These are phyloP conservation scores for Penicillium manginii DNA, from an alignment of 495 filamentous ascomycete species.

Conservation along the genomic window DNA sequence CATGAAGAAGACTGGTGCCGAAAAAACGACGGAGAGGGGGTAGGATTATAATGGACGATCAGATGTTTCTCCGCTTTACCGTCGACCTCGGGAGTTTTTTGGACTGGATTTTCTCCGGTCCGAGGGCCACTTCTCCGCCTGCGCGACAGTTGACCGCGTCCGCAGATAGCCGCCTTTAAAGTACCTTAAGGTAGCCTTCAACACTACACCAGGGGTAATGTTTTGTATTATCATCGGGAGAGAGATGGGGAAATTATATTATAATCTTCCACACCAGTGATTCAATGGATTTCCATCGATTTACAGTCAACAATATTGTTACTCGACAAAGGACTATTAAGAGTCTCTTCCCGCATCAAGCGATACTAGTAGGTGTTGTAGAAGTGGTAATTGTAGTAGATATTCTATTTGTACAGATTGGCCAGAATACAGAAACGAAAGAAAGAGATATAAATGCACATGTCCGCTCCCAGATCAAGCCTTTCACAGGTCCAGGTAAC, in stretches of 20 bases:
- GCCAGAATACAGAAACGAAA: conserved; percentile 26
- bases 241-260: too few relatives aligned
- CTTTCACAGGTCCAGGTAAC: conserved; percentile 28
- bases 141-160: conserved; percentile 10
- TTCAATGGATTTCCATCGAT: too few relatives aligned
- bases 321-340: too few relatives aligned
- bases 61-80: conserved; percentile 38
- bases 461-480: conserved; percentile 5
- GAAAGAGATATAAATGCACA: conserved; percentile 20
- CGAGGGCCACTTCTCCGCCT: conserved; percentile 31
- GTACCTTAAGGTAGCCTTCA: too few relatives aligned
- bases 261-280: too few relatives aligned
- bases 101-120: conserved; percentile 34
- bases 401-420: conserved; percentile 44
- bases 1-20: conserved; percentile 49
- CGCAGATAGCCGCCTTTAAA: conserved; percentile 5
- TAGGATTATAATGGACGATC: conserved; percentile 24
- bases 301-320: too few relatives aligned
- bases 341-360: too few relatives aligned
- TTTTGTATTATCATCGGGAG: too few relatives aligned
- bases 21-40: conserved; percentile 19
- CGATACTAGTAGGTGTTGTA: too few relatives aligned
- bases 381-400: background rate
- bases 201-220: too few relatives aligned
- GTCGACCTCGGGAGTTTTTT: conserved; percentile 39